These are phyloP conservation scores for Salmacisia buchloeana DNA, from an alignment of 1,284 basidiomycete genomes.

Conservation along the genomic window DNA sequence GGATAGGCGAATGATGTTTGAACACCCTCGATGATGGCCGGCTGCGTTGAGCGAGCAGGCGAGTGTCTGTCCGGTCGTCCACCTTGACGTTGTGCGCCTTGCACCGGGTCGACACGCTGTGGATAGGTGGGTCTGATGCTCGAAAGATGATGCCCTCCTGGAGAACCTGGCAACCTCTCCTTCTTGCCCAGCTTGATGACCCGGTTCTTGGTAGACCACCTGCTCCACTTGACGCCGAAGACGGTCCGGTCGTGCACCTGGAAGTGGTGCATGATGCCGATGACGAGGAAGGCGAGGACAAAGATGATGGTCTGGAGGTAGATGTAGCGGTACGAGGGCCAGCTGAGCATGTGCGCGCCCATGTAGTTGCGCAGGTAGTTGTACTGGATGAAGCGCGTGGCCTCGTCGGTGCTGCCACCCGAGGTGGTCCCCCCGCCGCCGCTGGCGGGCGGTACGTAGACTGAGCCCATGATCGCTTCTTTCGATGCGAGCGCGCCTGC, in stretches of 20 bases:
- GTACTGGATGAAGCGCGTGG: conserved; percentile 26
- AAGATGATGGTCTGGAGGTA: conserved; percentile 52
- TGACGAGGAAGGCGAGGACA: conserved; percentile 37
- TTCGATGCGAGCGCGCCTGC: too few relatives aligned
- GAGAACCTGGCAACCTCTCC: background rate
- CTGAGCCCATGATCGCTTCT: background rate
- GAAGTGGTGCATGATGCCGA: conserved; percentile 45
- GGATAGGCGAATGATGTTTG: conserved; percentile 1
- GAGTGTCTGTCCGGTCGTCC: too few relatives aligned
- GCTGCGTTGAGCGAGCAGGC: background rate
- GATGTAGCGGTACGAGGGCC: conserved; percentile 52
- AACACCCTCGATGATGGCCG: background rate
- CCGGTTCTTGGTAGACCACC: conserved; percentile 38
- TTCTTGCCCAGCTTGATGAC: conserved; percentile 30
- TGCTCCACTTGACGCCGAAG: conserved; percentile 41
- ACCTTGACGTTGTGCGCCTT: too few relatives aligned
- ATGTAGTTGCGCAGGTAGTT: conserved; percentile 46
- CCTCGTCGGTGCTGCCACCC: background rate
- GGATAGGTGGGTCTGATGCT: too few relatives aligned
- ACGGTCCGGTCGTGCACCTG: conserved; percentile 35
- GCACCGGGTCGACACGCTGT: background rate
- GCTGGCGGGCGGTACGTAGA: background rate
- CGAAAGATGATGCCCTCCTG: too few relatives aligned
- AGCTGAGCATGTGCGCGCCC: conserved; percentile 51
- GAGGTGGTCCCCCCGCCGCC: background rate